Percentiles rank a stretch among this genome's conserved stretches.
phyloP scores from a whole-genome alignment of 2,329 filamentous ascomycete species.

The Mollisia scopiformis region DNA sequence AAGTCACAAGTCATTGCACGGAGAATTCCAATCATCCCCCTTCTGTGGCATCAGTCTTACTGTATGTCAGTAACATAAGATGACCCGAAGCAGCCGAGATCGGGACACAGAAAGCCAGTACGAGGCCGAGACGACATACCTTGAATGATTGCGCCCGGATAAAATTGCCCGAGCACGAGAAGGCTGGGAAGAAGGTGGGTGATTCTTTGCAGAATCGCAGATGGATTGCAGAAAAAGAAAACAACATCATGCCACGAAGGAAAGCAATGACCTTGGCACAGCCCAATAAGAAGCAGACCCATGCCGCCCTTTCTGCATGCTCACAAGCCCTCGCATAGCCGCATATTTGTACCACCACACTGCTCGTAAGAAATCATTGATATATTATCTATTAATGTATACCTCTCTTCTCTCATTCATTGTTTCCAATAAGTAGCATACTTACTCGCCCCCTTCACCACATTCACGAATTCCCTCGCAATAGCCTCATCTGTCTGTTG shows the following conservation, averaged over 20 bases:
- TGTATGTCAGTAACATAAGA: background rate
- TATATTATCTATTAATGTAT: background rate
- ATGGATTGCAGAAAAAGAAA: background rate
- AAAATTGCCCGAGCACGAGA: background rate
- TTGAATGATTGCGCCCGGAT: no score
- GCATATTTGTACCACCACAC: no score
- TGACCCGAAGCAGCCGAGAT: background rate
- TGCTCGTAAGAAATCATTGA: background rate
- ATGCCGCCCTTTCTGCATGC: no score
- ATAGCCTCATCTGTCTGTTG: slow-evolving; percentile 62
- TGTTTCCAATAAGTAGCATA: slow-evolving; percentile 38
- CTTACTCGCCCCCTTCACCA: slow-evolving; percentile 48
- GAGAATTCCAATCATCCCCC: background rate
- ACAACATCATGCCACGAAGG: background rate
- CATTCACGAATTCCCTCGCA: slow-evolving; percentile 57
- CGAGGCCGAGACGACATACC: no score
- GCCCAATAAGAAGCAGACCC: no score
- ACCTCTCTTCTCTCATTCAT: background rate
- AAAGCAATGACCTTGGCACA: background rate
- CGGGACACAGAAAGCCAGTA: background rate
- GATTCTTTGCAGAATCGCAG: background rate
- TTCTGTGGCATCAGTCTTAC: background rate
- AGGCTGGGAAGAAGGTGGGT: background rate
- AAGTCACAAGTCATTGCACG: no score
- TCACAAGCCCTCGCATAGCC: no score